A percentile compares a stretch with the other conserved stretches of the same genome.
These are phyloP conservation scores for Phytophthora rubi DNA, from an alignment of 352 stramenopile genomes.

Conservation along the genomic window DNA sequence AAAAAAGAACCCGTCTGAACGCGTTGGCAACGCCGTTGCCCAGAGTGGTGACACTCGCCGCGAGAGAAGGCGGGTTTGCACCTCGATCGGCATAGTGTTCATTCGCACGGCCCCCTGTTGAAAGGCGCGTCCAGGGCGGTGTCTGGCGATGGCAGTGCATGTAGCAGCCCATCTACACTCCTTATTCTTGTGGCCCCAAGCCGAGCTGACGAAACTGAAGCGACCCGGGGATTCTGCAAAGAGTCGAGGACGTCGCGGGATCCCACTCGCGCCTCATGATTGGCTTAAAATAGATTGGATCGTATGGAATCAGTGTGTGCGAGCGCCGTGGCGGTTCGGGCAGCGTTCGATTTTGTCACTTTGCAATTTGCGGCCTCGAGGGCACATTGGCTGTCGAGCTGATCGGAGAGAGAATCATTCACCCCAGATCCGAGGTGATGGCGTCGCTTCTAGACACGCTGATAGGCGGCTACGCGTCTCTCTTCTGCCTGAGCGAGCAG, in stretches of 20 bases:
- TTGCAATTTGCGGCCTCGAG: constrained; percentile 28
- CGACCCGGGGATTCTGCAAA: background rate
- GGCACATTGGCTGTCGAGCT: constrained; percentile 1
- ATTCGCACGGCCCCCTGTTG: too few species aligned
- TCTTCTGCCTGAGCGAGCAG: constrained; percentile 57
- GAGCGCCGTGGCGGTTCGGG: constrained; percentile 15
- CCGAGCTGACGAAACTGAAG: constrained; percentile 5
- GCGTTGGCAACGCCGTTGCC: too few species aligned
- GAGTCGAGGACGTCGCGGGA: background rate
- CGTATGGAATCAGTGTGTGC: constrained; percentile 1
- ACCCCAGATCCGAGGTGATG: constrained; percentile 14
- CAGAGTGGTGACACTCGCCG: background rate
- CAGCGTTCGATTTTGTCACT: constrained; percentile 29
- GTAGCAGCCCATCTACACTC: background rate
- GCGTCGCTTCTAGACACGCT: constrained; percentile 34
- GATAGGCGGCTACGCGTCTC: constrained; percentile 39
- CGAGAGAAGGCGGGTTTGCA: background rate
- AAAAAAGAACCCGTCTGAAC: constrained; percentile 26
- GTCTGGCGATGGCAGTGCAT: too few species aligned
- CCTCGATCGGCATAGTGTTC: too few species aligned
- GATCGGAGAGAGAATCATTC: background rate
- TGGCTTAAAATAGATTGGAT: constrained; percentile 37
- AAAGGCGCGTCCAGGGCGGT: too few species aligned
- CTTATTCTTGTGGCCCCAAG: constrained; percentile 19
- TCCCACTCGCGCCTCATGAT: constrained; percentile 14